Percentiles rank a stretch among this genome's conserved stretches.
These are phyloP conservation scores for Cucumis cinereus DNA, from an alignment of 306 rosid genomes.

Conservation along the genomic window DNA sequence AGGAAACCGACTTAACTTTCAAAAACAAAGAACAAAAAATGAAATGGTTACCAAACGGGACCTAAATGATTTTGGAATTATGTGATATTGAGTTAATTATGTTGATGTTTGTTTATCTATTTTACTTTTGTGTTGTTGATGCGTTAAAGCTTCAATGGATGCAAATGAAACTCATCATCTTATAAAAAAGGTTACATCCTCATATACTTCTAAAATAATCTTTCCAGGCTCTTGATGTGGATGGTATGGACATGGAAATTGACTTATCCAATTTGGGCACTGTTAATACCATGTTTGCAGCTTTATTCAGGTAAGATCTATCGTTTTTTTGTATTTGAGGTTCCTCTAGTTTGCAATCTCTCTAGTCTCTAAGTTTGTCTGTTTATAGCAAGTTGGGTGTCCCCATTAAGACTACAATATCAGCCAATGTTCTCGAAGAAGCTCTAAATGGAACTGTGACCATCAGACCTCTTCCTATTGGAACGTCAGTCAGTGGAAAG, in stretches of 20 bases:
- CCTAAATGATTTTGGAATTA: background rate
- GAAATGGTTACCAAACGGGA: too few relatives aligned
- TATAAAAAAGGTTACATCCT: background rate
- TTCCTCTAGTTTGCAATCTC: background rate
- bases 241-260: constrained; percentile 92
- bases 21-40: too few relatives aligned
- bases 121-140: background rate
- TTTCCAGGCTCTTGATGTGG: constrained; percentile 78
- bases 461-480: constrained; percentile 91
- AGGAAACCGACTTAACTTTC: too few relatives aligned
- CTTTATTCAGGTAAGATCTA: constrained; percentile 76
- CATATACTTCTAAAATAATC: constrained; percentile 8
- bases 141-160: background rate
- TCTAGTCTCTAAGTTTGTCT: constrained; percentile 23
- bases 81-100: background rate
- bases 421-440: constrained; percentile 96
- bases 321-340: background rate
- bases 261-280: constrained; percentile 98
- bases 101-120: background rate
- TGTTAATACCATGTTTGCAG: constrained; percentile 97
- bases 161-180: background rate
- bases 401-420: constrained; percentile 93
- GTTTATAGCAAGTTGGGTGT: constrained; percentile 89
- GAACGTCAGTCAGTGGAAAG: constrained; percentile 96
- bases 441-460: constrained; percentile 92